Evolutionary conservation across 768 basidiomycete genomes (phyloP).

Genomic region (Leccinum barrowsii): DNA sequence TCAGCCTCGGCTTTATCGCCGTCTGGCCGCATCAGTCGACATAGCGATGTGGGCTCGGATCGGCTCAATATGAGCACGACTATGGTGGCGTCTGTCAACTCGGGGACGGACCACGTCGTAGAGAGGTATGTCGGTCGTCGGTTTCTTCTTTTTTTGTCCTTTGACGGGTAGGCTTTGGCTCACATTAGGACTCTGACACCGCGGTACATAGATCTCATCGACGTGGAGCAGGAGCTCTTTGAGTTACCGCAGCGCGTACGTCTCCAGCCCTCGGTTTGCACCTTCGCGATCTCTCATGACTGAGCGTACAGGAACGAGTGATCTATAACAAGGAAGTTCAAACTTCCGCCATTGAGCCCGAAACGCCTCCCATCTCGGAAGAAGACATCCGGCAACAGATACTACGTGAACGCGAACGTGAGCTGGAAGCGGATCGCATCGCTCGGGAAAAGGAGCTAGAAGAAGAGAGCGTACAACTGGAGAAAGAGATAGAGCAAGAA

Average conservation of each 20-base stretch:
- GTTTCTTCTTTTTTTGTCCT: background rate
- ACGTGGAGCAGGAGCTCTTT: slow-evolving; percentile 86
- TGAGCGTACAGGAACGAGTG: slow-evolving; percentile 57
- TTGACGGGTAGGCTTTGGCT: slow-evolving; percentile 2
- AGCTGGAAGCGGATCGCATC: slow-evolving; percentile 64
- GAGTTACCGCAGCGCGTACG: slow-evolving; percentile 83
- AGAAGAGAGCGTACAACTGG: slow-evolving; percentile 78
- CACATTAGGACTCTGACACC: slow-evolving; percentile 54
- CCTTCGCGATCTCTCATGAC: background rate
- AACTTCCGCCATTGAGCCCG: slow-evolving; percentile 64
- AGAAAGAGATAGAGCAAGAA: slow-evolving; percentile 83
- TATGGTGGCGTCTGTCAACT: slow-evolving; percentile 46
- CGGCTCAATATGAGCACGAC: slow-evolving; percentile 42
- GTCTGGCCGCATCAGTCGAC: slow-evolving; percentile 67
- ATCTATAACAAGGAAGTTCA: slow-evolving; percentile 85
- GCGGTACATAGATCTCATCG: slow-evolving; percentile 72
- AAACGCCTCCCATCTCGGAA: slow-evolving; percentile 49
- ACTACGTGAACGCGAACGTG: slow-evolving; percentile 55
- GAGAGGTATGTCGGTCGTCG: slow-evolving; percentile 51
- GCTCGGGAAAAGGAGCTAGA: slow-evolving; percentile 76
- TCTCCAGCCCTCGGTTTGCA: background rate
- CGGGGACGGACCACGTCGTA: slow-evolving; percentile 63
- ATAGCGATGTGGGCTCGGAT: slow-evolving; percentile 62
- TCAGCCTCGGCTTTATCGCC: slow-evolving; percentile 36
- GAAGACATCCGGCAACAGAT: slow-evolving; percentile 75